phyloP scores from a whole-genome alignment of 1,284 basidiomycete genomes.

The Cutaneotrichosporon dermatis region DNA sequence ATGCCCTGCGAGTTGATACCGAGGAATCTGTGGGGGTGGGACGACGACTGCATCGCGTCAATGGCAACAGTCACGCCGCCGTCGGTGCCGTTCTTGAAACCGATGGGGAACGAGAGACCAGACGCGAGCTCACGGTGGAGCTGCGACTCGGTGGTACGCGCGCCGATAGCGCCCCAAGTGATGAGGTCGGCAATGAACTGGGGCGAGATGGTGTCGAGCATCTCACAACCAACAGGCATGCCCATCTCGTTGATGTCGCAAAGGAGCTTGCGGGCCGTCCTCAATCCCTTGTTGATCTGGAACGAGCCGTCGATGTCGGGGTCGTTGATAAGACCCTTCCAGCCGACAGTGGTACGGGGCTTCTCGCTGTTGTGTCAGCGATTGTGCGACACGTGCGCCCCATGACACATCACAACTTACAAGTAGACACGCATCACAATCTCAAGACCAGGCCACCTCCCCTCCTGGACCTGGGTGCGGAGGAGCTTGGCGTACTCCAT shows the following conservation, averaged over 20 bases:
- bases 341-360: constrained; percentile 68
- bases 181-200: constrained; percentile 96
- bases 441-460: constrained; percentile 66
- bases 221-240: constrained; percentile 80
- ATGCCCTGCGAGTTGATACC: constrained; percentile 92
- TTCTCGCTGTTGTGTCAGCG: constrained; percentile 39
- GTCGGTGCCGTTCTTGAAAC: constrained; percentile 99
- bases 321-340: constrained; percentile 95
- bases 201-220: constrained; percentile 61
- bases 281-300: constrained; percentile 91
- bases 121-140: constrained; percentile 67
- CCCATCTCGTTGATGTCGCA: constrained; percentile 81
- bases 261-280: constrained; percentile 82
- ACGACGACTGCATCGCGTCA: constrained; percentile 91
- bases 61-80: constrained; percentile 78
- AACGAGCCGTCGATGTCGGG: constrained; percentile 48
- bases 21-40: constrained; percentile 94
- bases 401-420: constrained; percentile 21
- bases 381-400: background rate
- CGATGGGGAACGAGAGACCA: constrained; percentile 49
- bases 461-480: constrained; percentile 59
- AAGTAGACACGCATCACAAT: constrained; percentile 98
- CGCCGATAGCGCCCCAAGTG: constrained; percentile 96
- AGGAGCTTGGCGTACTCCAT: constrained; percentile 81
- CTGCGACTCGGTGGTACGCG: constrained; percentile 92